These are phyloP conservation scores for Trichoderma gracile DNA, from an alignment of 2,329 filamentous ascomycete species.

Conservation along the genomic window DNA sequence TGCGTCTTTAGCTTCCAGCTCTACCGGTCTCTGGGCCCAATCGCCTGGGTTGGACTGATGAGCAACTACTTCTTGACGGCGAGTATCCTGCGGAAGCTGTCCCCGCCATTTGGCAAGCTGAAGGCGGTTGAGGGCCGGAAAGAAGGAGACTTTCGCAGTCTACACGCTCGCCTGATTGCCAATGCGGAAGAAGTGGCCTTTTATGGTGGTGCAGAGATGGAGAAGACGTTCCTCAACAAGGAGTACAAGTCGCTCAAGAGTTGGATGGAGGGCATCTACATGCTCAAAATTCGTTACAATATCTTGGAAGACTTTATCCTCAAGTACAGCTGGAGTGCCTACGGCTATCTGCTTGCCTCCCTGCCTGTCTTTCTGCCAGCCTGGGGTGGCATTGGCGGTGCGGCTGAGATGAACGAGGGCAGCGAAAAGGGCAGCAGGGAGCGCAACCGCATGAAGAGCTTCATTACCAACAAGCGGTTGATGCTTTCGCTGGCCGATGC, in stretches of 20 bases:
- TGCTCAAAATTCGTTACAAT: conserved; percentile 96
- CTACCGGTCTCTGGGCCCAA: conserved; percentile 83
- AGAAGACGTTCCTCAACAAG: conserved; percentile 86
- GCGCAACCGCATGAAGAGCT: conserved; percentile 91
- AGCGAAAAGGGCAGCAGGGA: conserved; percentile 62
- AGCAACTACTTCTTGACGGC: conserved; percentile 95
- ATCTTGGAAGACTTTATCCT: conserved; percentile 98
- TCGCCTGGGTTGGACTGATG: conserved; percentile 81
- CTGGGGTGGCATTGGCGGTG: conserved; percentile 82
- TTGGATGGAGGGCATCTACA: conserved; percentile 99
- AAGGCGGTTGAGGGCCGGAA: conserved; percentile 94
- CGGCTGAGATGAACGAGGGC: conserved; percentile 62
- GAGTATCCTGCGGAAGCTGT: conserved; percentile 81
- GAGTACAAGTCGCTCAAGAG: conserved; percentile 90
- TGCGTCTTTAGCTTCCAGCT: conserved; percentile 98
- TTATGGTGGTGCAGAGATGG: conserved; percentile 92
- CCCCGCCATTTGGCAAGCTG: conserved; percentile 93
- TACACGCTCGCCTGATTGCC: conserved; percentile 89
- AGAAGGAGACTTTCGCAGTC: conserved; percentile 89
- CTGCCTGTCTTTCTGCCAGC: conserved; percentile 91
- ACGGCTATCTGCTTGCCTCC: conserved; percentile 91
- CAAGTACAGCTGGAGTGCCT: conserved; percentile 98
- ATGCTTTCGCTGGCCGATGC: conserved; percentile 98
- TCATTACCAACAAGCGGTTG: conserved; percentile 97
- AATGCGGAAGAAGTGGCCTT: conserved; percentile 98